Base-by-base conservation (phyloP, 139 green algal species). In the Chloropicon primus region DNA sequence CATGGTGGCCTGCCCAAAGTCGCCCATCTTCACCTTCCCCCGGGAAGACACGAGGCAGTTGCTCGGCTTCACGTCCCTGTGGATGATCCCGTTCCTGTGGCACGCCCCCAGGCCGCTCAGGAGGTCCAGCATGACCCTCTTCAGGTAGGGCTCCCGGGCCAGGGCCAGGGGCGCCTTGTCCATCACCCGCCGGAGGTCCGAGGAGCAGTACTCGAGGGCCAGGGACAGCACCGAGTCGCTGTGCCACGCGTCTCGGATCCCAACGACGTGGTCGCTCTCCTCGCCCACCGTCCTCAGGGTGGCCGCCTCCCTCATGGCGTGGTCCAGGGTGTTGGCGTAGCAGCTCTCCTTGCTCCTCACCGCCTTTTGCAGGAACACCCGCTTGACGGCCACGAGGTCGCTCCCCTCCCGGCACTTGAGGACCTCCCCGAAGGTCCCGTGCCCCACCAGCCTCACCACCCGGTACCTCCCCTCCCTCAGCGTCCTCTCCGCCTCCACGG, bases 1-100 rank as follows among this genome's bases (percentile, higher is more conserved):
- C 10, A 62, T n/a, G 41, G 41, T 76, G 73, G 41, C 41, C 41
- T 62, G 41, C 10, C 41, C 41, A 74, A 82, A 84, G 29, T 84
- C 80, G 2, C 77, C 26, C 54, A 84, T 17, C 80, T 84, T 80
- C 5, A 74, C n/a, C 78, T 84, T 78, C 25, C 85, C 73, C 22
- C 73, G 24, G 27, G 74, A 53, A 26, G 77, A 28, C 28, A 85
- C 76, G n/a, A 85, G 79, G 53, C 83, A 85, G 54, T 84, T 85
- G 17, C 53, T 74, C 1, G 79, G 24, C 74, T 85, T 85, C 22
- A 85, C 79, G 73, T 85, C 81, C 22, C 81, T 80, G 80, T 88
- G 82, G 2, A 90, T 79, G 76, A 90, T 2, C 25, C 75, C 25
- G 25, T n/a, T 22, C 21, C 2, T 2, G 75, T 79, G 75, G 41